Conservation (phyloP, 768 basidiomycete species). For the Suillus spraguei region DNA sequence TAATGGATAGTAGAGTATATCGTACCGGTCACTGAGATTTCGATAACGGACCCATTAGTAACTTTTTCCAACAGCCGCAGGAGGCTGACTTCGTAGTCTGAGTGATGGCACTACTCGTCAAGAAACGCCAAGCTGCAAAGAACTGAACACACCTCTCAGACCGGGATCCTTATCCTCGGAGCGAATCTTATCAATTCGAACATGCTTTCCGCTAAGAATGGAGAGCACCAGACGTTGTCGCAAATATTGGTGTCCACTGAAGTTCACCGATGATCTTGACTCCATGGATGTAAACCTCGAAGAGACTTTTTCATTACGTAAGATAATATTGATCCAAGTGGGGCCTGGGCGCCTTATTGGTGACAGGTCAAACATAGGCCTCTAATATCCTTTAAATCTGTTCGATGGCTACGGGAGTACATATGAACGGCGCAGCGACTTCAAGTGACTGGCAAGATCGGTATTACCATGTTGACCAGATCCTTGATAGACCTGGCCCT, state of each 20-base stretch:
- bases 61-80: constrained; percentile 85
- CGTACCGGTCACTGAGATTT: constrained; percentile 94
- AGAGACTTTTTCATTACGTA: constrained; percentile 26
- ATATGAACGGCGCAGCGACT: constrained; percentile 39
- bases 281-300: constrained; percentile 40
- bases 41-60: constrained; percentile 92
- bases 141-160: constrained; percentile 63
- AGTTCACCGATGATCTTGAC: constrained; percentile 48
- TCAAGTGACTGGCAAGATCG: constrained; percentile 57
- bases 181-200: constrained; percentile 87
- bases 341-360: background rate
- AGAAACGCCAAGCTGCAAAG: constrained; percentile 4
- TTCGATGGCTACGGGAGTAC: constrained; percentile 26
- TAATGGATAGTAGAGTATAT: background rate
- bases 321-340: background rate
- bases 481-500: constrained; percentile 85
- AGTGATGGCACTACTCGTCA: constrained; percentile 3
- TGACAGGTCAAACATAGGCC: background rate
- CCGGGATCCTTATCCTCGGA: constrained; percentile 94
- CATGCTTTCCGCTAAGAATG: constrained; percentile 82
- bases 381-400: constrained; percentile 6
- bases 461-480: constrained; percentile 84
- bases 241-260: constrained; percentile 82
- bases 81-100: constrained; percentile 93
- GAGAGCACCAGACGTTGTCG: constrained; percentile 87